Evolutionary conservation across 2,329 filamentous ascomycete species (phyloP), one percentile per base, ranked within the genome.

Genomic region (Colletotrichum graminicola): DNA sequence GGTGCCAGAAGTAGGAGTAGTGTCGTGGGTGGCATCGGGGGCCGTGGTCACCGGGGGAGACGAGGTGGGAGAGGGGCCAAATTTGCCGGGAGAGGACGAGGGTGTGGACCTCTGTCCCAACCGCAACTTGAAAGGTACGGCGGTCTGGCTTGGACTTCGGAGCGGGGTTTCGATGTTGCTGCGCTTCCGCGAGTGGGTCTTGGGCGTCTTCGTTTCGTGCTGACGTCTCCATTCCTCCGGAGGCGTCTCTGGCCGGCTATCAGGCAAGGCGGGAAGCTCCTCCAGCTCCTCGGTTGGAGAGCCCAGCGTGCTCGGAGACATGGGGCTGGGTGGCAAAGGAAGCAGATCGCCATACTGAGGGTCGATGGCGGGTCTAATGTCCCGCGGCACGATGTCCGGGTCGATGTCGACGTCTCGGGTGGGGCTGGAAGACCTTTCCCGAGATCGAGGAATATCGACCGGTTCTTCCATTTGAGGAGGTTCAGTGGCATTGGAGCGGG

Each of bases 341-440:
- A 92, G 84, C 60, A 92, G 81, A 77, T 92, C 90, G 73, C 89
- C 88, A 80, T 90, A 90, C 74, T 89, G 86, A 49, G 90, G 90
- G 77, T 92, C 90, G 76, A 92, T 91, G 74, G 89, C 89, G 74
- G 89, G 89, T 77, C 89, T 90, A 80, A 91, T 87, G 73, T 84
- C 82, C 73, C 89, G 84, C 67, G 86, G 83, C 62, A 84, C 82
- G 75, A 91, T 87, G 75, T 91, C 89, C 23, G 88, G 87, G 75
- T 91, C 88, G 70, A 82, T 76, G 62, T 86, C 81, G 18, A 79
- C 76, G 71, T 77, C 72, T 77, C 74, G 75, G 32, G 43, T 21
- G 39, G 56, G 51, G 67, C 68, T 61, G 59, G 57, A 41, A 54
- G 73, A 64, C 49, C 45, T 60, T 36, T 62, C 56, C 52, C 51